Evolutionary conservation across 345 rosid genomes (phyloP), one percentile per base, ranked within the genome.

Genomic region (Cardamine resedifolia): DNA sequence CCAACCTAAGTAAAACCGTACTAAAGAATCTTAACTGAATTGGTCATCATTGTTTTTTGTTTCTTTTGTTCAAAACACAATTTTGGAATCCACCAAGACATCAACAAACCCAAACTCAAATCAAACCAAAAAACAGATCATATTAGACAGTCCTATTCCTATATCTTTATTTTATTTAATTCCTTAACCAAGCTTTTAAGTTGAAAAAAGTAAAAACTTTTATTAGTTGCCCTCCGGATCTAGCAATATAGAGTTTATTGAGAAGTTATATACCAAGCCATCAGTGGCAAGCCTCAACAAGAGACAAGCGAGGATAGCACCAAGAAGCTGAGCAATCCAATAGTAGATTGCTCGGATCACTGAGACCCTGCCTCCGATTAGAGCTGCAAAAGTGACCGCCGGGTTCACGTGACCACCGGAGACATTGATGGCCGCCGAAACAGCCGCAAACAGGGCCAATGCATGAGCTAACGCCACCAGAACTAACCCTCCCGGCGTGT

Each of bases 381-480:
- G 82, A 31, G 91, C 81, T 15, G 79, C 90, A 7, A 87, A 85
- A 64, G 97, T 89, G 49, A 87, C 90, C 0, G 97, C 97, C 1
- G 97, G 92, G 71, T 90, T 90, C 24, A 88, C 81, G 56, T 90
- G 95, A 31, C 92, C 97, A 10, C 91, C 91, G 0, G 93, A 91
- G 64, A 85, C 50, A 79, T 87, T 89, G 58, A 85, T 80, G 70
- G 86, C 82, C 0, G 86, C 83, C 0, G 96, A 77, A 33, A 87
- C 84, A 0, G 91, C 90, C 0, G 90, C 82, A 26, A 86, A 83
- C 0, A 89, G 66, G 2, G 84, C 87, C 43, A 91, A 80, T 9
- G 87, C 91, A 63, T 87, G 88, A 5, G 97, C 93, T 20, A 91
- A 82, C 5, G 97, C 91, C 7, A 83, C 71, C 74, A 76, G 66